These are phyloP conservation scores for Polychaeton citri DNA, from an alignment of 2,329 filamentous ascomycete genomes.

Conservation along the genomic window DNA sequence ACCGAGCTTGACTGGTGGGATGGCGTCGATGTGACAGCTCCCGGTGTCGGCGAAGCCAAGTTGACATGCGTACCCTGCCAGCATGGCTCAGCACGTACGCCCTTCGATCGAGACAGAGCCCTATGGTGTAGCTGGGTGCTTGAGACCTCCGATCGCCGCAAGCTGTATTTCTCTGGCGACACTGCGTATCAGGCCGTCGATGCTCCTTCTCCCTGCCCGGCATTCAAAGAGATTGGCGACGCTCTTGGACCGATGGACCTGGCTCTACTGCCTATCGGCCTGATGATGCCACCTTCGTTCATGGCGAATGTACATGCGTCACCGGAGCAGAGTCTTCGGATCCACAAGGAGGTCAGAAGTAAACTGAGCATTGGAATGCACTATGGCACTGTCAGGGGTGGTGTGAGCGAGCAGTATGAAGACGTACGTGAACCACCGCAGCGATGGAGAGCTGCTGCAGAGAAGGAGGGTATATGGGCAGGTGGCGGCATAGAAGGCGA, in stretches of 20 bases:
- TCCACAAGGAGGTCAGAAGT: slow-evolving; percentile 34
- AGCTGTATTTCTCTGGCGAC: slow-evolving; percentile 36
- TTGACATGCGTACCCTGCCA: slow-evolving; percentile 36
- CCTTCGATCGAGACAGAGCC: slow-evolving; percentile 26
- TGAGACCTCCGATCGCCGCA: slow-evolving; percentile 20
- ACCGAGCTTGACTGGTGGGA: slow-evolving; percentile 41
- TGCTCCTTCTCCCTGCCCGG: slow-evolving; percentile 31
- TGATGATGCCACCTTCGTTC: slow-evolving; percentile 32
- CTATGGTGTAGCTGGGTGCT: slow-evolving; percentile 35
- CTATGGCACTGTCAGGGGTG: slow-evolving; percentile 35
- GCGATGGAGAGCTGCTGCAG: slow-evolving; percentile 31
- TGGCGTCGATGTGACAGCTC: slow-evolving; percentile 21
- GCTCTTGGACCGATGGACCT: slow-evolving; percentile 36
- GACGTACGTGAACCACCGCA: slow-evolving; percentile 35
- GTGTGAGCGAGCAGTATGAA: slow-evolving; percentile 32
- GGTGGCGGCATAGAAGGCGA: slow-evolving; percentile 18
- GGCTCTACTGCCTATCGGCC: slow-evolving; percentile 35
- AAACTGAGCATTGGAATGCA: slow-evolving; percentile 40
- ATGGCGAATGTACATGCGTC: slow-evolving; percentile 34
- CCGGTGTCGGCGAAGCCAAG: slow-evolving; percentile 21
- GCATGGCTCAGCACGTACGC: slow-evolving; percentile 31
- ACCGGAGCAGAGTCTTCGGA: slow-evolving; percentile 34
- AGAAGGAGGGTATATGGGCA: slow-evolving; percentile 25
- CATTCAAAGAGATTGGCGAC: slow-evolving; percentile 34
- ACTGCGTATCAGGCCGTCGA: slow-evolving; percentile 33